Percentiles rank a stretch among this genome's conserved stretches.
These are phyloP conservation scores for Pseudopediastrum boryanum DNA, from an alignment of 139 green algal genomes.

Conservation along the genomic window DNA sequence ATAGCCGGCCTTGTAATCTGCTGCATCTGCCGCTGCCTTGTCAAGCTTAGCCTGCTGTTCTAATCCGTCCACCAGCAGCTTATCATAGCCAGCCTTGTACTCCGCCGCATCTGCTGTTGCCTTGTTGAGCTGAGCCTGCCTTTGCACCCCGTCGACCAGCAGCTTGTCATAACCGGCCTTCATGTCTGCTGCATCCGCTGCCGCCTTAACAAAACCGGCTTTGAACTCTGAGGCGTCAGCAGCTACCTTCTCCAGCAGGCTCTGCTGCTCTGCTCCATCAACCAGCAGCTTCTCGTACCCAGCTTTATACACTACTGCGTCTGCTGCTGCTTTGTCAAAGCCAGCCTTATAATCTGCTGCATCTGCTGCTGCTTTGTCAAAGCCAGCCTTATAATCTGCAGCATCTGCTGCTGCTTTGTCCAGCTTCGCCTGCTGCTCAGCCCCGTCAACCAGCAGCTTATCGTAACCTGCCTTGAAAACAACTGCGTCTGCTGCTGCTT, in stretches of 20 bases:
- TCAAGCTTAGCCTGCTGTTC: constrained; percentile 1
- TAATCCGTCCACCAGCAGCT: not conserved
- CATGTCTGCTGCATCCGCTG: constrained; percentile 1
- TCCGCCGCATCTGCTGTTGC: not conserved
- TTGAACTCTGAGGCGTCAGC: constrained; percentile 33
- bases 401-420: constrained; percentile 21
- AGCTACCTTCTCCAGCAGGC: constrained; percentile 7
- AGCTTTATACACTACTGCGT: constrained; percentile 21
- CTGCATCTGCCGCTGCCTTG: not conserved
- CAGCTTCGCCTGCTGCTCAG: constrained; percentile 18
- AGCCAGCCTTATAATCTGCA: constrained; percentile 18
- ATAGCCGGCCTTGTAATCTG: not conserved
- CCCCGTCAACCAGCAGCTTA: constrained; percentile 11
- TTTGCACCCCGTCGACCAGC: not conserved
- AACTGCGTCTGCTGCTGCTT: constrained; percentile 24
- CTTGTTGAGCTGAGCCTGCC: not conserved
- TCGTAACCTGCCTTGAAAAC: constrained; percentile 31
- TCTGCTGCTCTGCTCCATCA: constrained; percentile 27
- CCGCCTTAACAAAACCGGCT: constrained; percentile 20
- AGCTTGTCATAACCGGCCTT: constrained; percentile 16
- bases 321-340: constrained; percentile 11
- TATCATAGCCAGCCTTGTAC: constrained; percentile 7
- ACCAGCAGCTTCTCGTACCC: constrained; percentile 2
- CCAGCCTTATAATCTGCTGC: not conserved
- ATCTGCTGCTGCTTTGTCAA: not conserved